A percentile compares a stretch with the other conserved stretches of the same genome.
These are phyloP conservation scores for Spathaspora hagerdaliae DNA, from an alignment of 805 yeast genomes.

Conservation along the genomic window DNA sequence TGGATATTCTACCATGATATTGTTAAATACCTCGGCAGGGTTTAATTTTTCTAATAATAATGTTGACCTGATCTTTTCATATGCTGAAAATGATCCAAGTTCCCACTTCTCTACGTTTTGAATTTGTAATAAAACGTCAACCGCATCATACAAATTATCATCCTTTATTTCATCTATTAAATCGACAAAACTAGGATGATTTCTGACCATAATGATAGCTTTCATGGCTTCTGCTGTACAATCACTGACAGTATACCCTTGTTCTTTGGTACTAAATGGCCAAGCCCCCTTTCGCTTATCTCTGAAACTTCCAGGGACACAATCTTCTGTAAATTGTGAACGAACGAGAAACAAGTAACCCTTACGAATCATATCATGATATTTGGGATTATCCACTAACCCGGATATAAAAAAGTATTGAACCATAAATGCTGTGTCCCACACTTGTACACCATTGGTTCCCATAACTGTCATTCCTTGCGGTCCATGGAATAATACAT, in stretches of 20 bases:
- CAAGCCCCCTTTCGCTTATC: constrained; percentile 86
- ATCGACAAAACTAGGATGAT: constrained; percentile 49
- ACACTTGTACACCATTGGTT: constrained; percentile 94
- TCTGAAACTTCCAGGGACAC: constrained; percentile 73
- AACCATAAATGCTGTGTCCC: constrained; percentile 92
- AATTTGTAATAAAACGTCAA: constrained; percentile 69
- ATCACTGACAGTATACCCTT: constrained; percentile 95
- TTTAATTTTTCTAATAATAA: constrained; percentile 71
- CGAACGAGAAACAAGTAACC: constrained; percentile 71
- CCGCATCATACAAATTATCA: constrained; percentile 56
- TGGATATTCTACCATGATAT: constrained; percentile 97
- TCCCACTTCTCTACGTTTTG: constrained; percentile 81
- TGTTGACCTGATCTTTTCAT: constrained; percentile 82
- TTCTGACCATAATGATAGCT: constrained; percentile 87
- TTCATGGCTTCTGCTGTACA: constrained; percentile 95
- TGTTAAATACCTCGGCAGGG: constrained; percentile 97
- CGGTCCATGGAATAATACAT: constrained; percentile 78
- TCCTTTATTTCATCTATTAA: constrained; percentile 51
- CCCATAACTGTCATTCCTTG: constrained; percentile 94
- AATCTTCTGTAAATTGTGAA: constrained; percentile 81
- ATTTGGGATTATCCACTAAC: constrained; percentile 64
- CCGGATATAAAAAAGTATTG: constrained; percentile 83
- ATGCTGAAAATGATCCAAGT: constrained; percentile 88
- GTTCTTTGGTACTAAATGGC: constrained; percentile 94
- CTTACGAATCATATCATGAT: constrained; percentile 55